Base-by-base conservation (phyloP, 2,329 filamentous ascomycete species). In the Ascomycota sp. region DNA sequence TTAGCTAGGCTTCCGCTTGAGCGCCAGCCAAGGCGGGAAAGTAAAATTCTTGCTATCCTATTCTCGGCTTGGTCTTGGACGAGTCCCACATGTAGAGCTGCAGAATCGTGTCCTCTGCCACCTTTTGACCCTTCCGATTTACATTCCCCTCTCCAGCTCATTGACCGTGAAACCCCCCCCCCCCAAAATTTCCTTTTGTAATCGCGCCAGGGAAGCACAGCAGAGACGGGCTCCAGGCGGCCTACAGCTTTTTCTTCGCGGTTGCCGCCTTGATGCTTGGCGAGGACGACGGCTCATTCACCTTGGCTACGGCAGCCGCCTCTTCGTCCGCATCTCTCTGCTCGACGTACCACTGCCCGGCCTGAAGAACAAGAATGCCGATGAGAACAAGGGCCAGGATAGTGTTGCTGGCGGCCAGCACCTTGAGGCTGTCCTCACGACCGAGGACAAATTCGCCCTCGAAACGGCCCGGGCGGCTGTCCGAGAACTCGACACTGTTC, bases 271-370 rank as follows among this genome's bases (percentile, higher is more conserved):
- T 50, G 35, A 37, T 39, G 29, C 35, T 25, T 7, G 44, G 39
- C 9, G 44, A 39, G 8, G 44, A 38, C 9, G 44, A 39, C 12
- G 41, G 34, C 31, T 44, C 40, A 13, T 13, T 35, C 45, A 45
- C 43, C 47, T 45, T 41, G 50, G 70, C 66, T 48, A 69, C 68
- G 41, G 76, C 64, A 50, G 71, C 67, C 48, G 69, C 71, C 36
- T 68, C 64, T 54, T 93, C 84, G 51, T 84, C 77, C 47, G 66
- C 66, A 56, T 95, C 84, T 59, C 91, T 91, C 50, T 80, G 68
- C 66, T 95, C 84, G 24, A 89, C 89, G 59, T 98, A 98, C 89
- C 86, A 95, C 66, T 95, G 82, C 9, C 89, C 89, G 13, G 82
- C 82, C 68, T 98, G 89, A 48, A 98, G 58, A 27, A 93, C 80